Base-by-base conservation (phyloP, 768 basidiomycete species). In the Gautieria morchelliformis region DNA sequence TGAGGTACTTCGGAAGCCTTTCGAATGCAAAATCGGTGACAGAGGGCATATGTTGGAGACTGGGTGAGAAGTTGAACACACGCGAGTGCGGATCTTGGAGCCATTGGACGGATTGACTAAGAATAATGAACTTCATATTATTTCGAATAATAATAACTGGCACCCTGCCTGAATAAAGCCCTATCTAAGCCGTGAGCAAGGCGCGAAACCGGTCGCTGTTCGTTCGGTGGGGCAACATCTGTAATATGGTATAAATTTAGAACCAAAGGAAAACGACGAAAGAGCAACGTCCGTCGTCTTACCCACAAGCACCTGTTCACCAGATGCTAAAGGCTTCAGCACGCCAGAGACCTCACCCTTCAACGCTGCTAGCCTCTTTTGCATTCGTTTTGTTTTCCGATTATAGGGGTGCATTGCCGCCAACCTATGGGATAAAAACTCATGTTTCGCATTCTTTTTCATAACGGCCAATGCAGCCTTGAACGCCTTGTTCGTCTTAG, bases 21-120 rank as follows among this genome's bases (percentile, higher is more conserved):
- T 89, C 84, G 58, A 92, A 96, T 7, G 85, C 92, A 64, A 97
- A 97, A 47, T 93, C 83, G 5, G 77, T 79, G 5, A 93, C 82
- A 58, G 80, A 73, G 0, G 93, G 91, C 47, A 99, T 79, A 1
- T 70, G 68, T 69, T 89, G 80, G 5, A 96, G 72, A 65, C 77
- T 80, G 4, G 83, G 80, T 0, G 83, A 69, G 66, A 92, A 97
- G 65, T 94, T 94, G 71, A 89, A 94, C 14, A 91, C 85, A 5
- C 82, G 77, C 0, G 92, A 88, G 17, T 88, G 77, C 0, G 91
- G 89, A 65, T 98, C 93, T 63, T 83, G 82, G 2, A 96, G 71
- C 85, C 90, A 90, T 63, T 93, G 89, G 0, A 94, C 85, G 10
- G 90, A 89, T 5, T 88, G 89, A 62, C 93, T 96, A 59, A 48